These are phyloP conservation scores for Carnegiea gigantea DNA, from an alignment of 179 eudicot genomes.

Conservation along the genomic window DNA sequence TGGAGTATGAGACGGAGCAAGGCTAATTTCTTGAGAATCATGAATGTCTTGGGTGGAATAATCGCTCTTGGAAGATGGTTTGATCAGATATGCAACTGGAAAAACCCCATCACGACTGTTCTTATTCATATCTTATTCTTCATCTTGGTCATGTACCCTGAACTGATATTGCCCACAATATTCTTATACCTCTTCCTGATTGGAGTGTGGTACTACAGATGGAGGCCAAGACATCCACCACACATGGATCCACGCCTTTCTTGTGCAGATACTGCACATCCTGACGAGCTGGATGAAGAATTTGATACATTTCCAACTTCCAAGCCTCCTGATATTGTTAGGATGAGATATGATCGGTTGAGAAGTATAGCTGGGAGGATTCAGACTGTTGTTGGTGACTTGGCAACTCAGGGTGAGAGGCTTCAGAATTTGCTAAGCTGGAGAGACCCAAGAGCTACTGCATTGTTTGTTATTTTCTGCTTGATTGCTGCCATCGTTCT, in stretches of 20 bases:
- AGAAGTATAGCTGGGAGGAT: slow-evolving; percentile 67
- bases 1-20: slow-evolving; percentile 87
- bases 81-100: slow-evolving; percentile 67
- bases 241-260: slow-evolving; percentile 65
- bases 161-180: slow-evolving; percentile 61
- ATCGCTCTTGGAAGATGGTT: slow-evolving; percentile 68
- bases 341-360: slow-evolving; percentile 70
- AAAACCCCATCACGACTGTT: slow-evolving; percentile 63
- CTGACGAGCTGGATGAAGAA: slow-evolving; percentile 62
- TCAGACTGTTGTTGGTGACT: slow-evolving; percentile 59
- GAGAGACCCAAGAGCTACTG: slow-evolving; percentile 74
- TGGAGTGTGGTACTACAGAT: slow-evolving; percentile 74
- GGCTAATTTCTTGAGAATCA: slow-evolving; percentile 69
- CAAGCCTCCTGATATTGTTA: slow-evolving; percentile 38
- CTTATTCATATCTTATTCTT: slow-evolving; percentile 65
- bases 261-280: slow-evolving; percentile 57
- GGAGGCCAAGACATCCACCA: slow-evolving; percentile 66
- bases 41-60: slow-evolving; percentile 53
- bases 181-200: slow-evolving; percentile 65
- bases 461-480: slow-evolving; percentile 59
- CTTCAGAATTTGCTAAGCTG: slow-evolving; percentile 66
- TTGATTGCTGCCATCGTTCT: slow-evolving; percentile 53
- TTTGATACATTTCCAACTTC: slow-evolving; percentile 67
- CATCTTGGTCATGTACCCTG: slow-evolving; percentile 66
- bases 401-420: slow-evolving; percentile 77